Conservation (phyloP, 148 eudicot species). For the Camellia granthamiana region DNA sequence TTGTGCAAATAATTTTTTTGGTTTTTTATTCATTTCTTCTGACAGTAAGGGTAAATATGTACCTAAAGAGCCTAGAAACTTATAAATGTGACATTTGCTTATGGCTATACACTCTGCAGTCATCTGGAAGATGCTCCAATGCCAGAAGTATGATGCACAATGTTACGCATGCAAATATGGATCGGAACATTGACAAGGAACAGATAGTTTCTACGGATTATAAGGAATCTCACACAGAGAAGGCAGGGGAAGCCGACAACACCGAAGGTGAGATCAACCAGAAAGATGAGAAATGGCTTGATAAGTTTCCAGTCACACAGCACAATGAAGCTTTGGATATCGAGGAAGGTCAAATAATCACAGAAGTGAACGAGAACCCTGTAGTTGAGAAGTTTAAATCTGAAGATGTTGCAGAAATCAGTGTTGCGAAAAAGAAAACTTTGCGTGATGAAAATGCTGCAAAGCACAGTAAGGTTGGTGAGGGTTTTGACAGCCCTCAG, state of each 20-base stretch:
- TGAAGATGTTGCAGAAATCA: conserved; percentile 8
- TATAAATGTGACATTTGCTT: conserved; percentile 18
- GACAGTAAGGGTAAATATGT: background rate
- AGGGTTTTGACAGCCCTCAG: conserved; percentile 18
- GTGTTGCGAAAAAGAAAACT: conserved; percentile 5
- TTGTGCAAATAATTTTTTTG: background rate
- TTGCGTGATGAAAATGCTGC: conserved; percentile 12
- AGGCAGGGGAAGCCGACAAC: background rate
- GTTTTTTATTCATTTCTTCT: background rate
- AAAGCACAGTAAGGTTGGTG: conserved; percentile 1
- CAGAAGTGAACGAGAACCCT: conserved; percentile 24
- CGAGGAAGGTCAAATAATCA: conserved; percentile 43
- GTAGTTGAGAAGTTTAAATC: background rate
- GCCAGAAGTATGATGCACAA: conserved; percentile 16
- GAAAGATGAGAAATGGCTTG: conserved; percentile 7
- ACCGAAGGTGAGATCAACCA: conserved; percentile 1
- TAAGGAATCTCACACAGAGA: background rate
- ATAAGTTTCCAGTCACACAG: conserved; percentile 11
- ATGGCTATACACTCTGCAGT: conserved; percentile 26
- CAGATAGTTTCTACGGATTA: background rate
- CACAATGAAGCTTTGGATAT: conserved; percentile 27
- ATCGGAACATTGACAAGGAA: background rate
- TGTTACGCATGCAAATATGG: conserved; percentile 12
- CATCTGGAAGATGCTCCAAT: conserved; percentile 27
- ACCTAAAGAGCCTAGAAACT: background rate